phyloP scores from a whole-genome alignment of 805 yeast species.

The Cyberlindnera maritima region DNA sequence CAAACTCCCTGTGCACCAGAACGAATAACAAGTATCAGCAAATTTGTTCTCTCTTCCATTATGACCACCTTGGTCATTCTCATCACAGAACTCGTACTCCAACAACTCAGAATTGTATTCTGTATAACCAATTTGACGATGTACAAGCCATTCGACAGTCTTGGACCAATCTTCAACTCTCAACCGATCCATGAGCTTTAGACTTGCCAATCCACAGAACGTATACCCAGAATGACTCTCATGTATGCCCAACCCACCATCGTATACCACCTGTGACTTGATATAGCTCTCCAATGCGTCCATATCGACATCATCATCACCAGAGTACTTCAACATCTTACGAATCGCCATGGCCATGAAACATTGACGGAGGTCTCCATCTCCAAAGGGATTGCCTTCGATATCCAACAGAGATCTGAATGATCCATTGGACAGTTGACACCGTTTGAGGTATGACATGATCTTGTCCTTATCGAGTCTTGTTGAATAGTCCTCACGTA shows the following conservation, averaged over 20 bases:
- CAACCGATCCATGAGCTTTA: constrained; percentile 39
- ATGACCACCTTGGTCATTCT: constrained; percentile 67
- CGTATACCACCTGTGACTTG: constrained; percentile 35
- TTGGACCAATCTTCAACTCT: constrained; percentile 29
- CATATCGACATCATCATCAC: constrained; percentile 36
- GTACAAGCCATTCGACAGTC: constrained; percentile 59
- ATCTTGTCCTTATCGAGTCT: constrained; percentile 41
- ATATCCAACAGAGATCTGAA: constrained; percentile 46
- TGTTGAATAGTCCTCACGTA: constrained; percentile 41
- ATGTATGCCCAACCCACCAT: constrained; percentile 70
- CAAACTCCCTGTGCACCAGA: constrained; percentile 74
- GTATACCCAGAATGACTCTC: constrained; percentile 90
- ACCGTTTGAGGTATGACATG: constrained; percentile 51
- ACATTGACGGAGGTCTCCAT: constrained; percentile 68
- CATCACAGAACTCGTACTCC: constrained; percentile 38
- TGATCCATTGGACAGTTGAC: constrained; percentile 61
- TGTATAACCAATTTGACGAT: constrained; percentile 54
- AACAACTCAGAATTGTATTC: constrained; percentile 24
- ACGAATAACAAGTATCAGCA: constrained; percentile 84
- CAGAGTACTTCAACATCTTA: constrained; percentile 38
- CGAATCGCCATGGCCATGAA: constrained; percentile 71
- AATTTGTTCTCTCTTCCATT: constrained; percentile 85
- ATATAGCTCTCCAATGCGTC: constrained; percentile 40
- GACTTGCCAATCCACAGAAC: constrained; percentile 73
- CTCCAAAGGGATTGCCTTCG: constrained; percentile 44